phyloP scores from a whole-genome alignment of 163 green algal genomes.

The Trebouxia gelatinosa region DNA sequence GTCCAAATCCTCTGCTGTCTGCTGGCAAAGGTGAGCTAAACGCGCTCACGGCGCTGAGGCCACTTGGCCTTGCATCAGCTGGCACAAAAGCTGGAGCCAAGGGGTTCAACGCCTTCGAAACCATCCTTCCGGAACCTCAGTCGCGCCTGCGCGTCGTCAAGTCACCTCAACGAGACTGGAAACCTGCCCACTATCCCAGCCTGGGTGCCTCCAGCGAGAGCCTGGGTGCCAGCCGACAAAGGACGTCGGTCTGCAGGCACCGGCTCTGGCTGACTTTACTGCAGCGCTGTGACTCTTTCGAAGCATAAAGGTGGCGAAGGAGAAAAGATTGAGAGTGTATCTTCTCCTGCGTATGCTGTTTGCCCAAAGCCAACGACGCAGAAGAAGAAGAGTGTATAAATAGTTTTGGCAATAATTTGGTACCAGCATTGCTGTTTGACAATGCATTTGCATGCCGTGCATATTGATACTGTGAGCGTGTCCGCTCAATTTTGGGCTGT shows the following conservation, averaged over 20 bases:
- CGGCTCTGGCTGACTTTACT: slow-evolving; percentile 1
- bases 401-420: neutral
- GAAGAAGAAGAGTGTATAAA: neutral
- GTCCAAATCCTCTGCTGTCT: neutral
- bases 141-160: neutral
- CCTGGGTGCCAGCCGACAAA: slow-evolving; percentile 18
- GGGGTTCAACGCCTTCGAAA: slow-evolving; percentile 8
- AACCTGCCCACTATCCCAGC: neutral
- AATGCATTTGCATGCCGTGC: neutral
- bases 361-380: neutral
- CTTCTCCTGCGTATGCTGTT: neutral
- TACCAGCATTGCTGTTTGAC: neutral
- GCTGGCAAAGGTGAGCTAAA: neutral
- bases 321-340: neutral
- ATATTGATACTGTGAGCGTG: too few relatives aligned
- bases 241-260: slow-evolving; percentile 10
- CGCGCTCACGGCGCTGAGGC: neutral
- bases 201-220: neutral
- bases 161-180: too few relatives aligned
- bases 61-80: neutral
- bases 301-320: slow-evolving; percentile 25
- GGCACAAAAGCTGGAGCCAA: slow-evolving; percentile 18
- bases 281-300: neutral
- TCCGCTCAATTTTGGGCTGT: too few relatives aligned
- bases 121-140: neutral